Conservation (phyloP, 805 yeast species). For the Wickerhamiella azyma region DNA sequence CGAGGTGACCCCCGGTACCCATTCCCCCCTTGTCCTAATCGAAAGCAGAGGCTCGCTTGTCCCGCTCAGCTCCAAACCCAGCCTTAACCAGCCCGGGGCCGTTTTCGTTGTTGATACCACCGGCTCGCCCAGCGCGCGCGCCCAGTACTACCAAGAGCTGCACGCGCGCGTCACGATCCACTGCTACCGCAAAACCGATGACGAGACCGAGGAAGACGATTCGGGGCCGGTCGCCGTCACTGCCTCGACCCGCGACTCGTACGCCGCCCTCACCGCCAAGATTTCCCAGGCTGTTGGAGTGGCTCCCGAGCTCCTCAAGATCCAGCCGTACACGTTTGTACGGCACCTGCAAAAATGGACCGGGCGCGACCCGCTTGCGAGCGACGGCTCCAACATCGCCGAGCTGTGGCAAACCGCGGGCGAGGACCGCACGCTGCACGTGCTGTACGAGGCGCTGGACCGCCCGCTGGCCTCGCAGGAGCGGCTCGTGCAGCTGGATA, state of each 20-base stretch:
- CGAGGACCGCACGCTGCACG: slow-evolving; percentile 17
- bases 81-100: not conserved
- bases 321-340: slow-evolving; percentile 33
- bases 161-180: slow-evolving; percentile 19
- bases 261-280: slow-evolving; percentile 44
- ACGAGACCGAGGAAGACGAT: slow-evolving; percentile 15
- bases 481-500: slow-evolving; percentile 47
- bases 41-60: not conserved
- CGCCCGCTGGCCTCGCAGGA: slow-evolving; percentile 68
- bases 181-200: slow-evolving; percentile 11
- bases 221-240: slow-evolving; percentile 32
- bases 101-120: not conserved
- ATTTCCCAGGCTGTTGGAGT: slow-evolving; percentile 42
- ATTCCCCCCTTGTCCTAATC: not conserved
- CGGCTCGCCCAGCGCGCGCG: not conserved
- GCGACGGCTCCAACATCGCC: slow-evolving; percentile 12
- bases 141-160: slow-evolving; percentile 25
- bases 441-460: slow-evolving; percentile 66
- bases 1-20: not conserved
- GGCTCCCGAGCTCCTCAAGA: slow-evolving; percentile 48
- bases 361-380: not conserved
- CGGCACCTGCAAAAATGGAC: not conserved
- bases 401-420: slow-evolving; percentile 8
- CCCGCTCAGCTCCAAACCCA: not conserved
- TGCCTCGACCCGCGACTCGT: slow-evolving; percentile 49